Base-by-base conservation (phyloP, 257 asterid genomes). In the Thymus quinquecostatus region DNA sequence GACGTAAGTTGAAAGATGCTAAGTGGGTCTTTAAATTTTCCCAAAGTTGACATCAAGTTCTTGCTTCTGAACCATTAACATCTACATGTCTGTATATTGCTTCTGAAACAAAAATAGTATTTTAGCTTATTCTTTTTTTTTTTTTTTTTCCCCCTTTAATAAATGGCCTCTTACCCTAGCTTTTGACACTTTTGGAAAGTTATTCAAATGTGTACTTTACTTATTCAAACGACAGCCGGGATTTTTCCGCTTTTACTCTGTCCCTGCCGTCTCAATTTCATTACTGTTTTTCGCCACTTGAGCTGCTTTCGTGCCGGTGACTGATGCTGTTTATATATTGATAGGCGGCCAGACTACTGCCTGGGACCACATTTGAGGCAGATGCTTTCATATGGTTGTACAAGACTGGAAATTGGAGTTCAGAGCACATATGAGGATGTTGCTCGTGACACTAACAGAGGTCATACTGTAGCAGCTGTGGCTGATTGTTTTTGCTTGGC, bases 351-450 rank as follows among this genome's bases (percentile, higher is more conserved):
- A 73, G 99, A 92, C 72, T 95, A 95, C 78, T 95, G 99, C 86
- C 94, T 95, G 73, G 99, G 99, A 70, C 97, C 99, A 49, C 99
- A 95, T 82, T 75, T 95, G 80, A 84, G 99, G 81, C 99, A 95
- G 85, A 95, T 95, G 99, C 99, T 92, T 78, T 75, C 82, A 7
- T 95, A 95, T 80, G 98, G 99, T 66, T 95, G 98, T 80, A 95
- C 99, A 8, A 84, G 98, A 61, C 86, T 95, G 66, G 99, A 95
- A 86, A 95, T 95, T 75, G 99, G 99, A 74, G 99, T 95, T 13
- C 99, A 89, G 79, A 95, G 99, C 83, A 95, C 97, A 61, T 95
- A 95, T 70, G 99, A 95, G 83, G 98, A 95, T 85, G 99, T 95
- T 63, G 99, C 99, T 54, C 94, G 98, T 75, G 99, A 95, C 82